Evolutionary conservation across 176 grass and related monocot genomes (phyloP), one percentile per base, ranked within the genome.

Genomic region (Bromus sterilis): DNA sequence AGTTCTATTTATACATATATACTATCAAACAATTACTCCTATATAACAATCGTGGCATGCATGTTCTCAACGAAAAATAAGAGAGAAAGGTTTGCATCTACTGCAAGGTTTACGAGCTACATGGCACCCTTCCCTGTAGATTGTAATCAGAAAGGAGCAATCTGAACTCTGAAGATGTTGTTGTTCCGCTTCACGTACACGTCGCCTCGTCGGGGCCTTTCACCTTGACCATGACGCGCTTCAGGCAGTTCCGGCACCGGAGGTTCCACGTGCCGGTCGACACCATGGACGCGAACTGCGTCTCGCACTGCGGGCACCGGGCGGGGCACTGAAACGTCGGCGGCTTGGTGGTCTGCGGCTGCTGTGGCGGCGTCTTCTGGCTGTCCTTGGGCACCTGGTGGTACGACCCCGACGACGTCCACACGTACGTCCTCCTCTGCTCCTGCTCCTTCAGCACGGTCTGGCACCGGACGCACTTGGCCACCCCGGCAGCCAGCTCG

Each of bases 221-320:
- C 43, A 67, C 62, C 61, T 80, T 14, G 31, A 80, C 42, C 21
- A 80, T 53, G 78, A 5, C 46, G 43, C 5, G 13, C 77, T 79
- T 66, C 20, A 32, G 30, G 42, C 77, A 80, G 11, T 33, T 32
- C 30, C 49, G 33, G 77, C 77, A 80, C 13, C 2, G 26, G 43
- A 80, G 61, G 13, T 32, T 43, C 30, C 61, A 80, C 9, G n/a
- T 25, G 21, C 61, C 77, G 30, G 12, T 21, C 21, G 30, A 36
- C 29, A 80, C 77, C 77, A 36, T 80, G 4, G 77, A 66, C 30
- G 21, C 23, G 61, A 66, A 67, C 77, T 67, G 77, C 77, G 12
- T 29, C 61, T 46, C 61, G 61, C 61, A 79, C 11, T 32, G 20
- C 4, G 77, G 77, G 61, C 77, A 66, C 61, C 5, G 4, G 7